Percentiles rank a stretch among this genome's conserved stretches.
phyloP scores from a whole-genome alignment of 257 asterid species.

The Solanum chiquidenum region DNA sequence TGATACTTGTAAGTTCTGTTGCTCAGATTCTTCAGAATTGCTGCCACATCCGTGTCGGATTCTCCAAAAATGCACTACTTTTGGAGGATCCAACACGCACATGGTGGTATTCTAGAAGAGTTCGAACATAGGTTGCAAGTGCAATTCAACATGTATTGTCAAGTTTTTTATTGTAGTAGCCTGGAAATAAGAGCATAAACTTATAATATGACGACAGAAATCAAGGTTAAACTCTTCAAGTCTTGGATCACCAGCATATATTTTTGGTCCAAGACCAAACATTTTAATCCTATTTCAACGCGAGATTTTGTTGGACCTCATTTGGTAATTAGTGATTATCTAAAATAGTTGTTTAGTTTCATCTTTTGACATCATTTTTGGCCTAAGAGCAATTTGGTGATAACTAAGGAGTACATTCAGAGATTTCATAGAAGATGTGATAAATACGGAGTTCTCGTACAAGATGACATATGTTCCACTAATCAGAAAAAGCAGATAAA shows the following conservation, averaged over 20 bases:
- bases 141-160: not conserved
- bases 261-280: not conserved
- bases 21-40: not conserved
- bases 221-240: not conserved
- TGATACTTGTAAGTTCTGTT: not conserved
- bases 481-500: not conserved
- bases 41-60: not conserved
- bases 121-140: not conserved
- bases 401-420: not conserved
- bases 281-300: not conserved
- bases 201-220: not conserved
- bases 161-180: not conserved
- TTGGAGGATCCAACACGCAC: not conserved
- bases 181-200: not conserved
- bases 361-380: not conserved
- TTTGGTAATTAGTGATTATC: not conserved
- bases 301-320: not conserved
- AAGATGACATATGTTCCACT: not conserved
- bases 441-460: not conserved
- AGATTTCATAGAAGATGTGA: not conserved
- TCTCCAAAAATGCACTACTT: not conserved
- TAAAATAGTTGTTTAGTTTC: not conserved
- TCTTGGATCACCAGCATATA: not conserved
- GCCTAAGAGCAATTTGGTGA: not conserved
- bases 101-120: not conserved